Evolutionary conservation across 371 early-diverging fungal species (phyloP).

Genomic region (Saksenaea oblongispora): DNA sequence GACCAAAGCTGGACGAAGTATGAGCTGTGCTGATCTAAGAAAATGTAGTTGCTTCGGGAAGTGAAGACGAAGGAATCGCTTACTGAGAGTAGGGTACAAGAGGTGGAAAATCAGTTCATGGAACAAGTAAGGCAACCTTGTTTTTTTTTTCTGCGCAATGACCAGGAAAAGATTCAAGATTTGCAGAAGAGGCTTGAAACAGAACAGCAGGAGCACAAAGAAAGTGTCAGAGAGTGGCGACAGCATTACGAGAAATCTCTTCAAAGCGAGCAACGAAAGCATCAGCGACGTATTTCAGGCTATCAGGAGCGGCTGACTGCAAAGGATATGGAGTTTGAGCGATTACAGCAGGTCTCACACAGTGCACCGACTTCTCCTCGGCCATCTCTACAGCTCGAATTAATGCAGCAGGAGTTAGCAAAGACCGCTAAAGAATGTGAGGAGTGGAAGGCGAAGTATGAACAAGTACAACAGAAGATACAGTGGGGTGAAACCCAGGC

Average conservation of each 20-base stretch:
- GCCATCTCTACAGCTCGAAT: not conserved
- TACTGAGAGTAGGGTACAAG: conserved; percentile 26
- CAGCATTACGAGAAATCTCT: conserved; percentile 16
- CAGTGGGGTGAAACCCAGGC: conserved; percentile 6
- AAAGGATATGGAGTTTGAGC: conserved; percentile 11
- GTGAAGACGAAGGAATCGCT: conserved; percentile 29
- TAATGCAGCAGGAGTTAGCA: not conserved
- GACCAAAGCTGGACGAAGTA: too few species aligned
- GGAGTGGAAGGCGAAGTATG: conserved; percentile 6
- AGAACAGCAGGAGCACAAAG: conserved; percentile 14
- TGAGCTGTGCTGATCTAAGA: too few species aligned
- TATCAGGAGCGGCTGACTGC: conserved; percentile 23
- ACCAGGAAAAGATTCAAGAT: conserved; percentile 11
- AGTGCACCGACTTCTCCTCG: conserved; percentile 22
- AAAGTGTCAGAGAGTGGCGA: conserved; percentile 13
- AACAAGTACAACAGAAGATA: conserved; percentile 14
- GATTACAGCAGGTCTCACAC: conserved; percentile 7
- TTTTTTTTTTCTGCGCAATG: not conserved
- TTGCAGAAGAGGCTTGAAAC: conserved; percentile 16
- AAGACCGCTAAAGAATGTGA: not conserved
- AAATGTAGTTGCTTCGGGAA: conserved; percentile 29
- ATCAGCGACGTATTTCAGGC: conserved; percentile 21
- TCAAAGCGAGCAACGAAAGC: conserved; percentile 21
- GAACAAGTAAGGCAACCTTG: conserved; percentile 13
- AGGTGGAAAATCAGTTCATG: conserved; percentile 18